Conservation (phyloP, 2,329 filamentous ascomycete genomes). For the Diplodia mutila region DNA sequence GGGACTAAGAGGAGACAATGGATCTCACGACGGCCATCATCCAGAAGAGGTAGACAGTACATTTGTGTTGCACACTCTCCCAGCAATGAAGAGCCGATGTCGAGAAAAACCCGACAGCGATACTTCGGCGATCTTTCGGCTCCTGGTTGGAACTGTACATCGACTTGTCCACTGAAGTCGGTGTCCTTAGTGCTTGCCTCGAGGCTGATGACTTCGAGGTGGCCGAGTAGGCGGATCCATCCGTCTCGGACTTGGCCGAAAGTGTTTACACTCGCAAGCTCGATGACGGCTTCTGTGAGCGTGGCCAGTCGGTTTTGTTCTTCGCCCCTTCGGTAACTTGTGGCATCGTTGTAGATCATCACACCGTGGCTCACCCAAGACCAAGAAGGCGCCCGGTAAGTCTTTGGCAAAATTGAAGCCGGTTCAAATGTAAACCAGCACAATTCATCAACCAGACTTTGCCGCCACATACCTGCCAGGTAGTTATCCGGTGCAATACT, state of each 20-base stretch:
- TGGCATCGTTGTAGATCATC: neutral
- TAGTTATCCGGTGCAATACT: neutral
- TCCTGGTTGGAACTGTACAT: no score
- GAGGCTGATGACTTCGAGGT: neutral
- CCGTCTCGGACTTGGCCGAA: neutral
- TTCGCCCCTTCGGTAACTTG: no score
- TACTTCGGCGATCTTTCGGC: no score
- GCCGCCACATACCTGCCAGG: neutral
- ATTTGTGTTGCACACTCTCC: neutral
- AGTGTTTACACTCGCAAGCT: neutral
- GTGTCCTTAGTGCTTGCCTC: neutral
- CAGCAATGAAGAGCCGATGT: no score
- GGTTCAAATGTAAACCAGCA: neutral
- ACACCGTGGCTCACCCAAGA: neutral
- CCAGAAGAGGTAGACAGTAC: neutral
- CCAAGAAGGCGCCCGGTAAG: neutral
- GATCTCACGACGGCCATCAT: no score
- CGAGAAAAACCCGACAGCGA: no score
- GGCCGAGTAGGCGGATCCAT: neutral
- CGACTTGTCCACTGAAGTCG: accelerated
- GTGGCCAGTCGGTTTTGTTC: neutral
- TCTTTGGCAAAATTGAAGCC: neutral
- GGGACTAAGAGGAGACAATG: neutral
- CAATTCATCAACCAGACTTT: neutral
- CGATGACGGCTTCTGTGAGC: no score